A percentile compares a stretch with the other conserved stretches of the same genome.
Evolutionary conservation across 371 early-diverging fungal genomes (phyloP).

Genomic region (Mycotypha africana): DNA sequence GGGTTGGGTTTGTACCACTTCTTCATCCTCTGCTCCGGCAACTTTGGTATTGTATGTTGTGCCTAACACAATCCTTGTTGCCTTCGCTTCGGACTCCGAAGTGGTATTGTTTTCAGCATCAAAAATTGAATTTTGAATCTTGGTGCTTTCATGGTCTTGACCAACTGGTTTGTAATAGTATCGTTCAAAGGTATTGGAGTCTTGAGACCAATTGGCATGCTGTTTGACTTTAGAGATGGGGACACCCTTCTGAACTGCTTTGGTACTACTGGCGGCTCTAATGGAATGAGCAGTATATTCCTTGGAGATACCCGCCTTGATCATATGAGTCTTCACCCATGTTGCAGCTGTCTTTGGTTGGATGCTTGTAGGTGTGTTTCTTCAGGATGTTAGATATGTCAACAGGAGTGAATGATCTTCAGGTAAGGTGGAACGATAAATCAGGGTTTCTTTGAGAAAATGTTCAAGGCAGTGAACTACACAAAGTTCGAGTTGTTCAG

Average conservation of each 20-base stretch:
- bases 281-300: constrained; percentile 5
- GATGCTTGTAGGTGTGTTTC: background rate
- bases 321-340: constrained; percentile 6
- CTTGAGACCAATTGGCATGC: constrained; percentile 6
- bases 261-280: constrained; percentile 6
- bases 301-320: constrained; percentile 2
- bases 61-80: no score
- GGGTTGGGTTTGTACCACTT: no score
- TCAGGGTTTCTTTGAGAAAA: background rate
- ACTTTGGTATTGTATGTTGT: no score
- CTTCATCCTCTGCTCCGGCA: no score
- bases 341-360: background rate
- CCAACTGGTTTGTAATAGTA: constrained; percentile 5
- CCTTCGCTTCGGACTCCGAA: no score
- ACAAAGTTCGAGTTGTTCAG: background rate
- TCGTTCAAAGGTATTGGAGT: constrained; percentile 5
- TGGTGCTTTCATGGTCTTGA: background rate
- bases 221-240: background rate
- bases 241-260: constrained; percentile 1
- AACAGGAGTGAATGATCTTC: constrained; percentile 10
- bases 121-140: constrained; percentile 7
- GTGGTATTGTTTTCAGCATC: constrained; percentile 1
- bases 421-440: no score
- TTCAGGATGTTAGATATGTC: background rate
- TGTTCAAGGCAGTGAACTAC: background rate